These are phyloP conservation scores for Penicillium tannophilum DNA, from an alignment of 495 filamentous ascomycete species.

Conservation along the genomic window DNA sequence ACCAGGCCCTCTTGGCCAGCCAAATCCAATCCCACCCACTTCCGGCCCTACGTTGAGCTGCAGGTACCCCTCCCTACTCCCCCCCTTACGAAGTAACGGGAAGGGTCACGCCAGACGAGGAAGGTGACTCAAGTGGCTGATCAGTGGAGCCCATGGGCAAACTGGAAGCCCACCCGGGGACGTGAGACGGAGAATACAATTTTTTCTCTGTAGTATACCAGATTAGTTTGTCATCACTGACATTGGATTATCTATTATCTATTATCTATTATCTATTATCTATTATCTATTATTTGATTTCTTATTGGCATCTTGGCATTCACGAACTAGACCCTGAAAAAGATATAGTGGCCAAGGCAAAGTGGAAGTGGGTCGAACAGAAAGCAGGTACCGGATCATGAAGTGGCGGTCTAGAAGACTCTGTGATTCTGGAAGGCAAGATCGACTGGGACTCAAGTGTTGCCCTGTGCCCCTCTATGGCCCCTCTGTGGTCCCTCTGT, in stretches of 20 bases:
- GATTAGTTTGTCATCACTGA: neutral
- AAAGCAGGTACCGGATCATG: neutral
- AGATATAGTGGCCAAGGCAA: too few relatives aligned
- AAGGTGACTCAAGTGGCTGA: slow-evolving; percentile 27
- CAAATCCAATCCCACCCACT: slow-evolving; percentile 9
- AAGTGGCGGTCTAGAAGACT: slow-evolving; percentile 15
- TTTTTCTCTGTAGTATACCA: slow-evolving; percentile 2
- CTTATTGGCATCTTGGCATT: neutral
- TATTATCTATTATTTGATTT: neutral
- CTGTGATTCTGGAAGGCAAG: slow-evolving; percentile 18
- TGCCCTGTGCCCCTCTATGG: too few relatives aligned
- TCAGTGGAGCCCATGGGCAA: slow-evolving; percentile 11
- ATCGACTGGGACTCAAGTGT: too few relatives aligned
- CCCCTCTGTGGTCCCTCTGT: too few relatives aligned
- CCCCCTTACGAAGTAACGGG: neutral
- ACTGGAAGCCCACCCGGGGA: neutral
- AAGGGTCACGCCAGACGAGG: slow-evolving; percentile 6
- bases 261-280: neutral
- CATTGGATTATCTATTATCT: neutral
- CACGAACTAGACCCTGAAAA: too few relatives aligned
- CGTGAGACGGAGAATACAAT: neutral
- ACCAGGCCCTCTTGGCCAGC: neutral
- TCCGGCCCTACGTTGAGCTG: slow-evolving; percentile 11
- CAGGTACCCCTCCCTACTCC: slow-evolving; percentile 10
- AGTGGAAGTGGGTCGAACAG: neutral